Evolutionary conservation across 1,139 yeast genomes (phyloP).

Genomic region (Saccharomyces pastorianus): DNA sequence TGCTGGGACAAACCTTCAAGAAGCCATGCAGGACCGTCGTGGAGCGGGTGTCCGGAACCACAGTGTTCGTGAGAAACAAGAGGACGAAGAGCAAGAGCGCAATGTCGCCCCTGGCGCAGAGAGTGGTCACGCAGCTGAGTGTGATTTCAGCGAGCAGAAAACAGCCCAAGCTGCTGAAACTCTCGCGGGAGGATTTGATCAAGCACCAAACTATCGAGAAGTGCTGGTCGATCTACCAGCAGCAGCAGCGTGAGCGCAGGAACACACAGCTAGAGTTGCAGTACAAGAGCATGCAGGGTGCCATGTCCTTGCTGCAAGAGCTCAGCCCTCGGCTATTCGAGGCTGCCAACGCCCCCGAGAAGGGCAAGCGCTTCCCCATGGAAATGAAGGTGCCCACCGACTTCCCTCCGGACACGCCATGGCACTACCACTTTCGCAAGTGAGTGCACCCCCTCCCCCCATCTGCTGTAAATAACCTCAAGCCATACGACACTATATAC

Average conservation of each 20-base stretch:
- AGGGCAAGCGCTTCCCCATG: conserved; percentile 50
- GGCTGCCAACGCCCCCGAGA: conserved; percentile 30
- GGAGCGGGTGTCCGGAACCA: background rate
- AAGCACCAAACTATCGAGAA: conserved; percentile 77
- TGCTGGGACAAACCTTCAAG: background rate
- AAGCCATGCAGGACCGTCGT: background rate
- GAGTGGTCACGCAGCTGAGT: conserved; percentile 66
- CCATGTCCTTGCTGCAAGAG: conserved; percentile 62
- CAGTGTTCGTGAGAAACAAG: conserved; percentile 36
- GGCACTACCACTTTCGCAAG: conserved; percentile 55
- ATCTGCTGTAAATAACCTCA: background rate
- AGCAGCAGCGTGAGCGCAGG: conserved; percentile 41
- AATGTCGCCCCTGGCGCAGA: conserved; percentile 53
- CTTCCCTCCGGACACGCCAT: conserved; percentile 75
- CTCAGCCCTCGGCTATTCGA: conserved; percentile 33
- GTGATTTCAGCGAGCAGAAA: conserved; percentile 82
- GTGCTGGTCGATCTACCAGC: conserved; percentile 69
- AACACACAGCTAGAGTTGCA: conserved; percentile 49
- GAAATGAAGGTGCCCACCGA: conserved; percentile 87
- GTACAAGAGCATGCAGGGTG: conserved; percentile 56
- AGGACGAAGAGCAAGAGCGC: conserved; percentile 37
- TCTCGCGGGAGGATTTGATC: conserved; percentile 72
- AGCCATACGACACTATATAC: too few species aligned
- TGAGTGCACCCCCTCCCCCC: background rate
- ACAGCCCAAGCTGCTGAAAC: conserved; percentile 72